Base-by-base conservation (phyloP, 768 basidiomycete genomes). In the Tulasnella sp. region DNA sequence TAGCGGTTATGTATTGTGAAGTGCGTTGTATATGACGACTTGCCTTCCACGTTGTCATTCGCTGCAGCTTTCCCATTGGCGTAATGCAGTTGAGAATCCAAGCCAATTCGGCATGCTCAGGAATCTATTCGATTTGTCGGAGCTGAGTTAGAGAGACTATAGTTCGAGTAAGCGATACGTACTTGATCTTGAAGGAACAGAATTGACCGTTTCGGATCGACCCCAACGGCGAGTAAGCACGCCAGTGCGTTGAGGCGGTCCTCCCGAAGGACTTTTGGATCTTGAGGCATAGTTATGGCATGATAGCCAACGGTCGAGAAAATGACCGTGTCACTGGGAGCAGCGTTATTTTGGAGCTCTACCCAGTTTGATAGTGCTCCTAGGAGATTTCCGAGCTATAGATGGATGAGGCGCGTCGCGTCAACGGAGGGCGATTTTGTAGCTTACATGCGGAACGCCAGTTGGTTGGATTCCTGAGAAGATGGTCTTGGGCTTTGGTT, bases 1-100 rank as follows among this genome's bases (percentile, higher is more conserved):
- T 9, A 3, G 34, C 22, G 77, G 64, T 74, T 70, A 32, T 26
- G 22, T 22, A 40, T 11, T 6, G 22, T 29, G 35, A 71, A 67
- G 12, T 39, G 11, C 17, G 74, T 2, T 41, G 59, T 16, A 34
- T 71, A 71, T 41, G 59, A 14, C 0, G 22, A 42, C 82, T 35
- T 73, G 91, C 94, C 87, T 98, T 98, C 94, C 95, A 98, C 0
- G 93, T 94, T 4, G 95, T 98, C 96, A 98, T 97, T 52, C 95
- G 81, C 44, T 88, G 86, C 11, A 98, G 81, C 75, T 88, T 88
- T 11, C 94, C 93, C 26, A 95, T 83, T 0, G 94, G 89, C 0
- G 92, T 90, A 37, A 94, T 81, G 76, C 94, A 96, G 75, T 86
- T 91, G 72, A 98, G 79, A 64, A 95, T 87, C 96, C 95, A 98